Evolutionary conservation across 192 early-diverging fungal genomes (phyloP).

Genomic region (Entomortierella parvispora): DNA sequence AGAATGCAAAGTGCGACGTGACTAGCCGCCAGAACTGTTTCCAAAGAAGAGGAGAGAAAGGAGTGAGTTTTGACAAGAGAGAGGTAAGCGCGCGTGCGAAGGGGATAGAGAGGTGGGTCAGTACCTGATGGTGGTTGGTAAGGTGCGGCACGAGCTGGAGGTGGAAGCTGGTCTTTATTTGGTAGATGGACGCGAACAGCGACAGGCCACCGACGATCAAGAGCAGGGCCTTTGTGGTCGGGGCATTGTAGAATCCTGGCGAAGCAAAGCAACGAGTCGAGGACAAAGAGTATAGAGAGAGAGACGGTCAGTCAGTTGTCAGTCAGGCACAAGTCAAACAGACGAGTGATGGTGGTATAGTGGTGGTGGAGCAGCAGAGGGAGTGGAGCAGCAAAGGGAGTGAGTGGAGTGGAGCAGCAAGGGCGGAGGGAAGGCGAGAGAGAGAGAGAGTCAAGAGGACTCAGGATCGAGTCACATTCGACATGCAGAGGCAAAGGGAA

Average conservation of each 20-base stretch:
- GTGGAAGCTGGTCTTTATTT: conserved; percentile 61
- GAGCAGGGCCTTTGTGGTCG: conserved; percentile 65
- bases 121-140: conserved; percentile 69
- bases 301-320: conserved; percentile 8
- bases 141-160: conserved; percentile 68
- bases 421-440: too few relatives aligned
- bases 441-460: conserved; percentile 5
- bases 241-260: conserved; percentile 72
- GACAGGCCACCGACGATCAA: conserved; percentile 60
- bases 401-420: too few relatives aligned
- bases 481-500: too few relatives aligned
- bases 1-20: conserved; percentile 63
- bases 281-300: neutral
- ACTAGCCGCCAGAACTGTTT: conserved; percentile 71
- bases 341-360: too few relatives aligned
- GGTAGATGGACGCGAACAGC: conserved; percentile 58
- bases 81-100: too few relatives aligned
- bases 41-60: neutral
- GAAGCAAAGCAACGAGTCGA: neutral
- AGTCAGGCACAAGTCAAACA: too few relatives aligned
- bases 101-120: neutral
- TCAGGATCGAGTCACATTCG: neutral
- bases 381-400: too few relatives aligned
- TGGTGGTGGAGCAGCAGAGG: too few relatives aligned
- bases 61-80: neutral